Base-by-base conservation (phyloP, 305 asterid species). In the Rubia balearica region DNA sequence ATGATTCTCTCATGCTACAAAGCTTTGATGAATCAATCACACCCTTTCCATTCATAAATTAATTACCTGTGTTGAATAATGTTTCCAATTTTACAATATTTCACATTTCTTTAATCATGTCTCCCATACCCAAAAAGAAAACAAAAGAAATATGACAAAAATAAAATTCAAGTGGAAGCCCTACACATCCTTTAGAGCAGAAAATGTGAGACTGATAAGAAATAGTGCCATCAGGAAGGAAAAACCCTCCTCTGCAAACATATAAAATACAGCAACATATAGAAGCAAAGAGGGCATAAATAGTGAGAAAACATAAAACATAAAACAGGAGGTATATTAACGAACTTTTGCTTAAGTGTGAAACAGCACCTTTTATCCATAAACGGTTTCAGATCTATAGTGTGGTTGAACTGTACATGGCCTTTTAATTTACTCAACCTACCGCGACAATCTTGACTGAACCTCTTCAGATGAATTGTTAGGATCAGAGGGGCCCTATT, bases 401-500 rank as follows among this genome's bases (percentile, higher is more conserved):
- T 79, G 76, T 86, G 89, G 82, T 71, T 76, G 83, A 94, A 91
- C 41, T 73, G 80, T 79, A 94, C 96, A 70, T 91, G 91, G 76
- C 99, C 99, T 24, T 83, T 91, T 81, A 94, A 77, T 80, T 94
- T 94, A 81, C 91, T 89, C 85, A 87, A 78, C 38, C 95, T 91
- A 48, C 98, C 98, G 55, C 95, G 87, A 65, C 85, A 83, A 78
- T 94, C 97, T 73, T 88, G 99, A 84, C 87, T 74, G 78, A 94
- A 94, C 82, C 99, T 86, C 83, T 94, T 94, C 67, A 94, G 81
- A 77, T 89, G 96, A 73, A 94, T 79, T 21, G 96, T 88, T 83
- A 94, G 81, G 77, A 91, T 75, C 30, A 89, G 77, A 75, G 99
- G 98, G 71, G 88, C 91, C 75, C 81, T 89, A 76, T 75, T 80